phyloP scores from a whole-genome alignment of 306 rosid genomes.

The Vachellia collinsii region DNA sequence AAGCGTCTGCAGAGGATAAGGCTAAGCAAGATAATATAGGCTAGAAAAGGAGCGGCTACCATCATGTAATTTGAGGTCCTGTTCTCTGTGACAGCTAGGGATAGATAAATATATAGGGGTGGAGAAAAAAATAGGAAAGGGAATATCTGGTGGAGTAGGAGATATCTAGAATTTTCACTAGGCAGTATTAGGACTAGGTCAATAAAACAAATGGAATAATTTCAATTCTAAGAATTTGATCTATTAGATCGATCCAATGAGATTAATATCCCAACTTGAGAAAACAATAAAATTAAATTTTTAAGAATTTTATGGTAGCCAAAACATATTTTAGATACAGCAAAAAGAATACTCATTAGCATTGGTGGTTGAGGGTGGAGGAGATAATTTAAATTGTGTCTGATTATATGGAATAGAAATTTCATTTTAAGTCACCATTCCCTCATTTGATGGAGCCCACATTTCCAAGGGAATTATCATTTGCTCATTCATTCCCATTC shows the following conservation, averaged over 20 bases:
- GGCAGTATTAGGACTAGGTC: not conserved
- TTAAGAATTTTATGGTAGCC: not conserved
- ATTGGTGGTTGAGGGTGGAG: not conserved
- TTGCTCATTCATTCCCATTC: constrained; percentile 8
- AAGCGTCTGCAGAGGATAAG: not conserved
- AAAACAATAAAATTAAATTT: not conserved
- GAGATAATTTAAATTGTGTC: not conserved
- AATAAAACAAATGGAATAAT: not conserved
- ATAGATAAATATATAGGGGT: not conserved
- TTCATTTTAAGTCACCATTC: not conserved
- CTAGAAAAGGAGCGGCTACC: too few relatives aligned
- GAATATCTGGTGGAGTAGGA: too few relatives aligned
- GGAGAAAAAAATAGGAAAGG: not conserved
- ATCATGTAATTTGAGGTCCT: not conserved
- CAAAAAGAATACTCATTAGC: not conserved
- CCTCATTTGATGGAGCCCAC: not conserved
- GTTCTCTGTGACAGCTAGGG: not conserved
- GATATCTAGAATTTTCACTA: too few relatives aligned
- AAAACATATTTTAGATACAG: not conserved
- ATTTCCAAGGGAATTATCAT: constrained; percentile 2
- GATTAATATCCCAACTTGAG: not conserved
- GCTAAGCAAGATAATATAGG: not conserved
- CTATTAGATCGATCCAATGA: too few relatives aligned
- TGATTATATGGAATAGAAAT: not conserved
- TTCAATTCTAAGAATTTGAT: not conserved